Evolutionary conservation across 176 grass and related monocot species (phyloP), one percentile per base, ranked within the genome.

Genomic region (Aegilops longissima): DNA sequence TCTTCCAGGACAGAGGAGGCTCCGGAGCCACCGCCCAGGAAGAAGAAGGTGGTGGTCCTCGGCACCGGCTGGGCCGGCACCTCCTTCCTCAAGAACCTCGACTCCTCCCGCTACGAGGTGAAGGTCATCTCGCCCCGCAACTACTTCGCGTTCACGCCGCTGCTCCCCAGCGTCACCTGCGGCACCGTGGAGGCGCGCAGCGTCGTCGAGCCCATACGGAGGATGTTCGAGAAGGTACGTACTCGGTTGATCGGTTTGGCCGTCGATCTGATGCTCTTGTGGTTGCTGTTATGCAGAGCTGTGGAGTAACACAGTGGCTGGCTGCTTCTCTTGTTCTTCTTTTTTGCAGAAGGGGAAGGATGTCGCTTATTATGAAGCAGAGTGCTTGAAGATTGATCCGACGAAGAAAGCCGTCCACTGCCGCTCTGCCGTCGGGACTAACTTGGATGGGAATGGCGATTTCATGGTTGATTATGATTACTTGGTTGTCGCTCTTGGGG

Each of bases 41-140:
- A 91, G 88, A 98, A 98, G 90, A 98, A 95, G 83, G 80, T 98
- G 78, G 65, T 94, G 18, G 96, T 98, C 56, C 93, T 98, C 65
- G 96, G 96, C n/a, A 98, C 96, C 31, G 96, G 96, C 25, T 98
- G 96, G 96, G 96, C 90, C 24, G 93, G 93, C 36, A 98, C 96
- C 8, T 86, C 96, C 10, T 95, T 98, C 79, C 59, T 95, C 54
- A 95, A 92, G 82, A 89, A 92, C 80, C 64, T 98, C 10, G 96
- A 98, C 66, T 94, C 83, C 84, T 92, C 93, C 54, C 64, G 65
- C 31, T 98, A 98, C 30, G 96, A 98, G 9, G 96, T 95, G 40
- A 93, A 94, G 89, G 92, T 98, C 72, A 84, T 98, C 54, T 98
- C 96, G 17, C 96, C 96, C 39, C 88, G 96, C 21, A 98, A 98